Base-by-base conservation (phyloP, 345 rosid genomes). In the Pelargonium nanum region DNA sequence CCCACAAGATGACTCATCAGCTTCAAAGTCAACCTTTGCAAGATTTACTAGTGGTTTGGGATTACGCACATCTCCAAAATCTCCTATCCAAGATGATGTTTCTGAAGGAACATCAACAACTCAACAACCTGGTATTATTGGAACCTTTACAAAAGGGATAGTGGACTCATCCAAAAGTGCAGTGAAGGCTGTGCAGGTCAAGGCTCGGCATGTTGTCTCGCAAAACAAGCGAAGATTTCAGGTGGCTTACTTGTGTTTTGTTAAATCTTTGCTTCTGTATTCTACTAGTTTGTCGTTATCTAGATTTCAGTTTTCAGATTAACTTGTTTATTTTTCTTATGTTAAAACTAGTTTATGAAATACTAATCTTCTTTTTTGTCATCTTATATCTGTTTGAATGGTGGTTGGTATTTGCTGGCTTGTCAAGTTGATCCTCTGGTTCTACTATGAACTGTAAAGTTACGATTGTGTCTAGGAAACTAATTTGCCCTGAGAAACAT, bases 181-280 rank as follows among this genome's bases (percentile, higher is more conserved):
- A 1, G 93, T 89, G 17, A 92, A 87, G 80, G 98, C 95, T 1
- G 86, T 86, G 60, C 94, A 88, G 76, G 89, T 86, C 74, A 91
- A 86, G 81, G 96, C 98, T 56, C 81, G 98, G 19, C 98, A 86
- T 61, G 80, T 84, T 56, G 96, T 89, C 61, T 92, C 98, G 55
- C 98, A 92, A 77, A 92, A 92, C 61, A 92, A 92, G 67, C 67
- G 98, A 71, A 89, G 98, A 81, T 92, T 81, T 73, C 97, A 89
- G 98, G 98, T 86, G 15, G 28, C 53, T 55, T 55, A 6, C 15
- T 9, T n/a, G n/a, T n/a, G 53, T 50, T 25, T 55, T 16, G 3
- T 40, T 12, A 40, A 40, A 17, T 7, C 7, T 3, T 25, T 55
- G 57, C 15, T 22, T 55, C 19, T 55, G 16, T 55, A 55, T 25